Conservation (phyloP, 1,139 yeast species). For the Hemisphaericaspora lyxosophila region DNA sequence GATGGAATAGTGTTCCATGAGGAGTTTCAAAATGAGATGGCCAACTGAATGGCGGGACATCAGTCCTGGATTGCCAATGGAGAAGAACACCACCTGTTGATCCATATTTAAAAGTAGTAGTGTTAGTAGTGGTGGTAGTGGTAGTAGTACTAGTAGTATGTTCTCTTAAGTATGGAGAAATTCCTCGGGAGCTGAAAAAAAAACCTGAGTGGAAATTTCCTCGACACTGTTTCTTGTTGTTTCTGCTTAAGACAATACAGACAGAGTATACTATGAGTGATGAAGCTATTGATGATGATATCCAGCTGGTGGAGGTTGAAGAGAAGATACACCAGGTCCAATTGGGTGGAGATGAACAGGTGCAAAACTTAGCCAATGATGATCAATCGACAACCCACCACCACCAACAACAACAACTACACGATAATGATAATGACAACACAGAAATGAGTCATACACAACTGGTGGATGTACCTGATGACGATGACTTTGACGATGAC, state of each 20-base stretch:
- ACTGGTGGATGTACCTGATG: too few relatives aligned
- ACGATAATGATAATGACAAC: conserved; percentile 5
- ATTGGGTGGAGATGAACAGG: conserved; percentile 4
- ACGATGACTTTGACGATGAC: conserved; percentile 8
- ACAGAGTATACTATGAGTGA: conserved; percentile 1
- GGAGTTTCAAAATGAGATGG: conserved; percentile 32
- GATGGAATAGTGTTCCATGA: conserved; percentile 27
- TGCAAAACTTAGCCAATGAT: too few relatives aligned
- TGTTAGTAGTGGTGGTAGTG: too few relatives aligned
- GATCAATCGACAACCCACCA: too few relatives aligned
- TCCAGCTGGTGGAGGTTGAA: neutral
- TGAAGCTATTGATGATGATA: neutral
- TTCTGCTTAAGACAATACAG: neutral
- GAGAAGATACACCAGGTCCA: neutral
- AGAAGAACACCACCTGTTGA: conserved; percentile 26
- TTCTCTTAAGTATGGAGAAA: too few relatives aligned
- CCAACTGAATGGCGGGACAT: conserved; percentile 42
- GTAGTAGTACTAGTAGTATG: too few relatives aligned
- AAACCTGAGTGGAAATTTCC: too few relatives aligned
- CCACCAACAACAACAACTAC: conserved; percentile 4
- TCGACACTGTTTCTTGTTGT: too few relatives aligned
- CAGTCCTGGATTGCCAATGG: conserved; percentile 47
- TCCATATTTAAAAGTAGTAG: neutral
- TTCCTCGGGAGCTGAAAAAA: too few relatives aligned
- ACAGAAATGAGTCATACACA: conserved; percentile 11